Evolutionary conservation across 225 moss, liverwort and hornwort genomes (phyloP).

Genomic region (Antitrichia curtipendula): DNA sequence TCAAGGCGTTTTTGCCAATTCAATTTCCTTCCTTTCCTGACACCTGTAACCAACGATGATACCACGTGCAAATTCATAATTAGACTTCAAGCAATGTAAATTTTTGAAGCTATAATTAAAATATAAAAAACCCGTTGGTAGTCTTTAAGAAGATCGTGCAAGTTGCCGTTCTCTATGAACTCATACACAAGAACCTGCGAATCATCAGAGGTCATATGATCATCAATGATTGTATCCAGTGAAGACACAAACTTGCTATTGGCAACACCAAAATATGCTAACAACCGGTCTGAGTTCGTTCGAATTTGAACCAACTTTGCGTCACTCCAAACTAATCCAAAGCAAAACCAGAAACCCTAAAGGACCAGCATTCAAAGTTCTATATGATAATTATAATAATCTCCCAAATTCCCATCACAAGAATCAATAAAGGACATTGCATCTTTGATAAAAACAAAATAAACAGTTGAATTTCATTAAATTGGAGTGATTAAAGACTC

Average conservation of each 20-base stretch:
- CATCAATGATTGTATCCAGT: neutral
- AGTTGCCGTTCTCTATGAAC: conserved; percentile 63
- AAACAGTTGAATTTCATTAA: neutral
- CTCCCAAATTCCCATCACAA: neutral
- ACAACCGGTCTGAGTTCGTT: neutral
- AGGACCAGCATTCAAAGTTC: neutral
- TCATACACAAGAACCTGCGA: conserved; percentile 58
- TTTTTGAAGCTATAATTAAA: neutral
- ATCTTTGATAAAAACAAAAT: neutral
- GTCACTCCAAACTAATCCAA: neutral
- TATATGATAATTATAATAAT: neutral
- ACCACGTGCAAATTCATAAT: neutral
- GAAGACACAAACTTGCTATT: neutral
- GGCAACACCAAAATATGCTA: neutral
- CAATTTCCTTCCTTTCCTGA: conserved; percentile 10
- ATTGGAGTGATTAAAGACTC: neutral
- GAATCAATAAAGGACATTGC: neutral
- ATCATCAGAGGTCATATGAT: neutral
- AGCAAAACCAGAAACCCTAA: neutral
- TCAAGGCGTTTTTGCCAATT: conserved; percentile 43
- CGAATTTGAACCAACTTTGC: neutral
- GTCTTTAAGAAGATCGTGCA: conserved; percentile 19
- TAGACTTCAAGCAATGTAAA: neutral
- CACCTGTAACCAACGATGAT: neutral
- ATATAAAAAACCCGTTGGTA: neutral